Conservation (phyloP, 2,329 filamentous ascomycete species). For the Aspergillus texensis region DNA sequence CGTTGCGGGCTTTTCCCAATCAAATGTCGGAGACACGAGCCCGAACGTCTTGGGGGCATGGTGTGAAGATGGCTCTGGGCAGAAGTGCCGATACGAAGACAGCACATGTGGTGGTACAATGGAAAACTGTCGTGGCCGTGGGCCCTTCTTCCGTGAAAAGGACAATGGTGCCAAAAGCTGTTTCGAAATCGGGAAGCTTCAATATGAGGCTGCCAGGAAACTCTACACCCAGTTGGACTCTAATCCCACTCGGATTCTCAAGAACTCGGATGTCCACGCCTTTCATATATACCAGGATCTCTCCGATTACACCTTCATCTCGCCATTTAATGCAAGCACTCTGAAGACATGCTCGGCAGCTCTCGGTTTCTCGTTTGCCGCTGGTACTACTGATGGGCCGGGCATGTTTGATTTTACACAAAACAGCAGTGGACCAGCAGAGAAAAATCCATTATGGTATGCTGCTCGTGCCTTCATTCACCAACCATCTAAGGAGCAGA, state of each 20-base stretch:
- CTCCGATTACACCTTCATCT: slow-evolving; percentile 70
- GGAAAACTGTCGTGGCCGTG: slow-evolving; percentile 48
- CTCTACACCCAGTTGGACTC: slow-evolving; percentile 61
- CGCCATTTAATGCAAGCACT: slow-evolving; percentile 66
- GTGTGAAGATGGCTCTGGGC: slow-evolving; percentile 80
- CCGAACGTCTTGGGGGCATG: slow-evolving; percentile 86
- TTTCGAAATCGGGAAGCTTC: slow-evolving; percentile 52
- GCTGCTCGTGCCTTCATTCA: slow-evolving; percentile 74
- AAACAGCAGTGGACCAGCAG: slow-evolving; percentile 71
- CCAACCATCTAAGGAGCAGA: slow-evolving; percentile 69
- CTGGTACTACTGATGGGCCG: slow-evolving; percentile 87
- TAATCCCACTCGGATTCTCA: slow-evolving; percentile 46
- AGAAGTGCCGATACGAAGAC: slow-evolving; percentile 60
- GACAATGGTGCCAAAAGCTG: slow-evolving; percentile 53
- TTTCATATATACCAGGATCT: slow-evolving; percentile 88
- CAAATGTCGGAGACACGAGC: slow-evolving; percentile 87
- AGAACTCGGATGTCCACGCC: slow-evolving; percentile 70
- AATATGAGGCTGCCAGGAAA: slow-evolving; percentile 47
- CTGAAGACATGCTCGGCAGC: slow-evolving; percentile 80
- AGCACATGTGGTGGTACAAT: slow-evolving; percentile 69
- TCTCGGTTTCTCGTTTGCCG: slow-evolving; percentile 89
- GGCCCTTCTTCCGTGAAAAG: slow-evolving; percentile 47
- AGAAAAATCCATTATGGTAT: slow-evolving; percentile 77
- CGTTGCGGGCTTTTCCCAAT: slow-evolving; percentile 89
- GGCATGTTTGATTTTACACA: slow-evolving; percentile 94